Percentiles rank a stretch among this genome's conserved stretches.
Conservation (phyloP, 2,329 filamentous ascomycete species). For the Lasiodiplodia hormozganensis region DNA sequence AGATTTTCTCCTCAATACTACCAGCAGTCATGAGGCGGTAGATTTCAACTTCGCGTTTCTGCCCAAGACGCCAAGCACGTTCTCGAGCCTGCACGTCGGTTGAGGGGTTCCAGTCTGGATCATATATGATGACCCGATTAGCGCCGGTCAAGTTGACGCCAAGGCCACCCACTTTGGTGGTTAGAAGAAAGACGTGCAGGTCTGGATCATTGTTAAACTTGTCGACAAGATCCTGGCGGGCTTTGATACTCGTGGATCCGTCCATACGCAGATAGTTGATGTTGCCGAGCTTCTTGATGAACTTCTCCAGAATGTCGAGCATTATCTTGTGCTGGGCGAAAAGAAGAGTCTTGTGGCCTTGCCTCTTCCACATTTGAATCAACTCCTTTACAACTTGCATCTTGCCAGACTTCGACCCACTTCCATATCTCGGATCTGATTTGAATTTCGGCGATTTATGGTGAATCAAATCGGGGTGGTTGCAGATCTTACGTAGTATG, state of each 20-base stretch:
- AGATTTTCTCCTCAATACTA: conserved; percentile 99
- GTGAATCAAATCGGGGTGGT: conserved; percentile 89
- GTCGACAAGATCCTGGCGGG: conserved; percentile 88
- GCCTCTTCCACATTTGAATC: conserved; percentile 84
- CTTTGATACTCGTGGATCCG: conserved; percentile 85
- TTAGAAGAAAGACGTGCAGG: conserved; percentile 88
- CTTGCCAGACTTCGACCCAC: conserved; percentile 82
- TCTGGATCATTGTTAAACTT: conserved; percentile 84
- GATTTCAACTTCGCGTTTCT: conserved; percentile 93
- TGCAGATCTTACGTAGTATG: conserved; percentile 93
- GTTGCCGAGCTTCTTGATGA: conserved; percentile 70
- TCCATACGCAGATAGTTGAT: conserved; percentile 91
- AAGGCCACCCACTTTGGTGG: conserved; percentile 92
- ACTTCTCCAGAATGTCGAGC: conserved; percentile 90
- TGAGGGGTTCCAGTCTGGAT: conserved; percentile 98
- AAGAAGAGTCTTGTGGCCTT: conserved; percentile 91
- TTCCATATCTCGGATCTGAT: conserved; percentile 68
- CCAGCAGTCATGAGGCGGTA: conserved; percentile 98
- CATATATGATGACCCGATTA: conserved; percentile 95
- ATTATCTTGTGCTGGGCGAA: conserved; percentile 95
- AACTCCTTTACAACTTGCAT: conserved; percentile 93
- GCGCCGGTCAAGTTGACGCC: conserved; percentile 95
- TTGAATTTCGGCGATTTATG: conserved; percentile 47
- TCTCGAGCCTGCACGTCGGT: conserved; percentile 96
- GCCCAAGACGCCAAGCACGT: conserved; percentile 92